Percentiles rank a stretch among this genome's conserved stretches.
phyloP scores from a whole-genome alignment of 2,329 filamentous ascomycete species.

The Xylariaceae sp. region DNA sequence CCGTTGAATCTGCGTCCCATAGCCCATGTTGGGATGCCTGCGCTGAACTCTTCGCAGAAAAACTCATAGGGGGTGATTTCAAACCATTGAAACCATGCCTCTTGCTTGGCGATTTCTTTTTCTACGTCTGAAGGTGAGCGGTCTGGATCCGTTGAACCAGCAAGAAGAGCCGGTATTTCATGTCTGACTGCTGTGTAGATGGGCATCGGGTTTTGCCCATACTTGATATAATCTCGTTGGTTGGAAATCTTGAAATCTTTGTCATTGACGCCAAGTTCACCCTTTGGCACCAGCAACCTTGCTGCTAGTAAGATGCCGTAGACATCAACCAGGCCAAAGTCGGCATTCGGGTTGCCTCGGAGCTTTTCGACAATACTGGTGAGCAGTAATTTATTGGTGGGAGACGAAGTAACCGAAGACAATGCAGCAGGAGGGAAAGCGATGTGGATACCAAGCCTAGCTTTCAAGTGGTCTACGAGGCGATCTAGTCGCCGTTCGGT shows the following conservation, averaged over 20 bases:
- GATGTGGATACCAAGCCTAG: slow-evolving; percentile 80
- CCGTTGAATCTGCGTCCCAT: slow-evolving; percentile 77
- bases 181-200: slow-evolving; percentile 96
- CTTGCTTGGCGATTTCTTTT: slow-evolving; percentile 53
- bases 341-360: slow-evolving; percentile 72
- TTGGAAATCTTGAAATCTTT: slow-evolving; percentile 87
- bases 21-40: slow-evolving; percentile 93
- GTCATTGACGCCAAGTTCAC: slow-evolving; percentile 72
- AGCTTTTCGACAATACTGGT: slow-evolving; percentile 88
- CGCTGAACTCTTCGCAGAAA: slow-evolving; percentile 86
- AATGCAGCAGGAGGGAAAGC: slow-evolving; percentile 86
- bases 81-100: slow-evolving; percentile 97
- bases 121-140: slow-evolving; percentile 41
- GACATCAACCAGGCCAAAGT: slow-evolving; percentile 88
- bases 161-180: slow-evolving; percentile 72
- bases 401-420: slow-evolving; percentile 74
- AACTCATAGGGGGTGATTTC: slow-evolving; percentile 94
- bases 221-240: slow-evolving; percentile 70
- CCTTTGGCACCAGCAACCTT: slow-evolving; percentile 78
- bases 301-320: slow-evolving; percentile 86
- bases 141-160: slow-evolving; percentile 33
- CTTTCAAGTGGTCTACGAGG: slow-evolving; percentile 81
- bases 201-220: slow-evolving; percentile 79
- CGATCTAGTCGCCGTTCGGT: slow-evolving; percentile 62
- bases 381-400: slow-evolving; percentile 88